phyloP scores from a whole-genome alignment of 116 monocot species.

The Papilionanthe hybrid region DNA sequence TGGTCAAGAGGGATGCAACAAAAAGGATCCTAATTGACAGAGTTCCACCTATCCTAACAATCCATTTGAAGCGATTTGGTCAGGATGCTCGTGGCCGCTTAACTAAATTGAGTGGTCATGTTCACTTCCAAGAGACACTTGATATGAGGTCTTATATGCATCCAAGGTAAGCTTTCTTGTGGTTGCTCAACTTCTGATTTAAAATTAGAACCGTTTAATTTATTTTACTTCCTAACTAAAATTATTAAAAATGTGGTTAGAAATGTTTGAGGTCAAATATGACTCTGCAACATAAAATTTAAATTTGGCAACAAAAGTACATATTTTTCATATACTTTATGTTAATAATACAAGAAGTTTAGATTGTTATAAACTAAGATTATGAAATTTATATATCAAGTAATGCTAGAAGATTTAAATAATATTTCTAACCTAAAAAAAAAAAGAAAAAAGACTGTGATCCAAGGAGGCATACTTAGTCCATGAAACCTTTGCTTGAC shows the following conservation, averaged over 20 bases:
- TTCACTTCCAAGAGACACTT: slow-evolving; percentile 65
- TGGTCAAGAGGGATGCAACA: slow-evolving; percentile 80
- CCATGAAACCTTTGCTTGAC: background rate
- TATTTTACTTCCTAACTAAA: background rate
- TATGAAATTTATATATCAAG: background rate
- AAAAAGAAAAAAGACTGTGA: background rate
- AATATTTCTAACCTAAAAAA: background rate
- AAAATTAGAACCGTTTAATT: background rate
- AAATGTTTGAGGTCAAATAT: background rate
- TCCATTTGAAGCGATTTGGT: slow-evolving; percentile 81
- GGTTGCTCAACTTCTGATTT: background rate
- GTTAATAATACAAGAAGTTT: background rate
- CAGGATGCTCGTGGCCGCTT: slow-evolving; percentile 71
- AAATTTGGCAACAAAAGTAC: background rate
- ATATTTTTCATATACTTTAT: background rate
- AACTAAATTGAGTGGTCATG: slow-evolving; percentile 71
- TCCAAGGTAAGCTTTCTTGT: slow-evolving; percentile 43
- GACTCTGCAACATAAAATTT: background rate
- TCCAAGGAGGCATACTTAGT: background rate
- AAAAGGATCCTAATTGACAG: slow-evolving; percentile 58
- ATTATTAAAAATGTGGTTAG: background rate
- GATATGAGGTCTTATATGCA: slow-evolving; percentile 67
- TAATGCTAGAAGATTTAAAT: background rate
- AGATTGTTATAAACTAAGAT: background rate
- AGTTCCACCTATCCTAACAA: slow-evolving; percentile 57